Conservation (phyloP, 768 basidiomycete species). For the Auriscalpium vulgare region DNA sequence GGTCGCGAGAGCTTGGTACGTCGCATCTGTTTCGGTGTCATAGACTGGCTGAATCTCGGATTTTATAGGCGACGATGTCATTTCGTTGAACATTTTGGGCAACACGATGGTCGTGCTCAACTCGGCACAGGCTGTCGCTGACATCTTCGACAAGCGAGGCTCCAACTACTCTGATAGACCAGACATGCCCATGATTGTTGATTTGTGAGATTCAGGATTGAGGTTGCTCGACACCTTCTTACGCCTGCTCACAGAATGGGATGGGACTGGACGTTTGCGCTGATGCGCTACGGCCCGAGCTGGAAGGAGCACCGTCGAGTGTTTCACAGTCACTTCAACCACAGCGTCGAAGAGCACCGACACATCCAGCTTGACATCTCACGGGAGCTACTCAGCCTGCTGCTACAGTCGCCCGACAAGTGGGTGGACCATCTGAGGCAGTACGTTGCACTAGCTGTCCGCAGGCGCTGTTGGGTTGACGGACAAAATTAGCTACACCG, state of each 20-base stretch:
- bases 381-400: slow-evolving; percentile 8
- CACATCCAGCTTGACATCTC: slow-evolving; percentile 11
- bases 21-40: not conserved
- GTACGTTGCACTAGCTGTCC: not conserved
- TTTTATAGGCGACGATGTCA: slow-evolving; percentile 8
- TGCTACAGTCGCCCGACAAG: slow-evolving; percentile 12
- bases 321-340: slow-evolving; percentile 16
- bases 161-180: slow-evolving; percentile 20
- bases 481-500: not conserved
- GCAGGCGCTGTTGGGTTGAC: too few species aligned
- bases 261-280: slow-evolving; percentile 16
- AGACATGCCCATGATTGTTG: slow-evolving; percentile 15
- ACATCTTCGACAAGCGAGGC: slow-evolving; percentile 18
- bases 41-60: not conserved
- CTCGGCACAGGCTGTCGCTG: slow-evolving; percentile 14
- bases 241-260: slow-evolving; percentile 14
- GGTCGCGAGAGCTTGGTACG: slow-evolving; percentile 19
- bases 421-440: slow-evolving; percentile 10
- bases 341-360: slow-evolving; percentile 4
- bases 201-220: slow-evolving; percentile 8
- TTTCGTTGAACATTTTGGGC: slow-evolving; percentile 13
- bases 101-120: slow-evolving; percentile 15
- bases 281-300: slow-evolving; percentile 16
- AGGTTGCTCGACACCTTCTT: too few species aligned
- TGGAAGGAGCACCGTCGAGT: slow-evolving; percentile 19